Evolutionary conservation across 2,329 filamentous ascomycete species (phyloP).

Genomic region (Gaeumannomyces tritici): DNA sequence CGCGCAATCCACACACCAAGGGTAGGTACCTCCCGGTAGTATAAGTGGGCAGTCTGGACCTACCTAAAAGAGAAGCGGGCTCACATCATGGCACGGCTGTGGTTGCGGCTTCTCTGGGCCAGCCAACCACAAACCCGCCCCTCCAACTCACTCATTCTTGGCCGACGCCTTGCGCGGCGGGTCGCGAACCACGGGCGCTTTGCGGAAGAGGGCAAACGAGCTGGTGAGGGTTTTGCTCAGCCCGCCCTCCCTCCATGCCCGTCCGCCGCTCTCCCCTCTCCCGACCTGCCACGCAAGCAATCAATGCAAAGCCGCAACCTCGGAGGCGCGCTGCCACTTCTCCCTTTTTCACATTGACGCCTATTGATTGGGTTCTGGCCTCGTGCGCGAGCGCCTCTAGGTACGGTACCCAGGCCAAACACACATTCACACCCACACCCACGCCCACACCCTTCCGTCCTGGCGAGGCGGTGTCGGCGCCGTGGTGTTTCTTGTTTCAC

Average conservation of each 20-base stretch:
- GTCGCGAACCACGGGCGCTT: neutral
- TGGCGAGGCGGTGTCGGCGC: neutral
- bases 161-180: neutral
- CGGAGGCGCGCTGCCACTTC: too few species aligned
- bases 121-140: neutral
- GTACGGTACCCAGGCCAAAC: too few species aligned
- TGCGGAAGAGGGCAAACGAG: neutral
- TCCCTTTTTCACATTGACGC: too few species aligned
- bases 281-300: neutral
- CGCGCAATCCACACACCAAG: too few species aligned
- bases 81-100: neutral
- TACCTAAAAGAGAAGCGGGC: neutral
- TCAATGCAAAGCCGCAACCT: neutral
- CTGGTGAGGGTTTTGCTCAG: neutral
- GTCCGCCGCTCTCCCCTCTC: neutral
- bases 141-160: neutral
- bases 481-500: neutral
- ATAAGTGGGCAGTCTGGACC: neutral
- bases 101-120: neutral
- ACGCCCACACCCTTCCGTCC: neutral
- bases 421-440: neutral
- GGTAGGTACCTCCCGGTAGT: too few species aligned
- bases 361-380: neutral
- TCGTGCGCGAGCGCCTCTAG: too few species aligned
- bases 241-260: neutral